phyloP scores from a whole-genome alignment of 2,329 filamentous ascomycete genomes.

The Huntiella moniliformis region DNA sequence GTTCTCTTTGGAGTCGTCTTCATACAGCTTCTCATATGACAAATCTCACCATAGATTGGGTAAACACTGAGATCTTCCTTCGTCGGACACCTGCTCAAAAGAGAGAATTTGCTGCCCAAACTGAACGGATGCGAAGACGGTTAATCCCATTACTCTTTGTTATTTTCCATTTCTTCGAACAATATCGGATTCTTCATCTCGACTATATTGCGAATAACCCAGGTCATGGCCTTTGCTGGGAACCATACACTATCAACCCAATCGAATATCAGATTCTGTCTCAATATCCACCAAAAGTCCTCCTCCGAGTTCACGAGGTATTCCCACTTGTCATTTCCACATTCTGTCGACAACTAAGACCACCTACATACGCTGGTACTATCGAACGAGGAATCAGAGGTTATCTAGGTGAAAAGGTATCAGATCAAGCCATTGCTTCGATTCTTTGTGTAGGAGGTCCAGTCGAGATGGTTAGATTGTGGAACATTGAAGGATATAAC shows the following conservation, averaged over 20 bases:
- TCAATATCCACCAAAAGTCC: constrained; percentile 45
- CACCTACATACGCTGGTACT: constrained; percentile 44
- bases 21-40: constrained; percentile 46
- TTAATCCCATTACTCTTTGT: constrained; percentile 46
- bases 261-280: constrained; percentile 43
- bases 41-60: constrained; percentile 43
- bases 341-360: constrained; percentile 41
- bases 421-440: constrained; percentile 43
- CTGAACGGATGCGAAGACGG: constrained; percentile 44
- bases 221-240: constrained; percentile 30
- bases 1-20: constrained; percentile 45
- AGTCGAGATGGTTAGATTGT: constrained; percentile 42
- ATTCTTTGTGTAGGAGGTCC: constrained; percentile 42
- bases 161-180: constrained; percentile 50
- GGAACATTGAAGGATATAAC: constrained; percentile 50
- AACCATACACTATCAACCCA: constrained; percentile 41
- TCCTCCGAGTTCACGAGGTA: constrained; percentile 43
- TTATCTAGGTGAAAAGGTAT: constrained; percentile 42
- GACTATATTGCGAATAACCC: constrained; percentile 34
- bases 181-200: constrained; percentile 39
- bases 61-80: constrained; percentile 46
- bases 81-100: constrained; percentile 35
- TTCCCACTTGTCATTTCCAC: constrained; percentile 47
- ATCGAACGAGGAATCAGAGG: constrained; percentile 44
- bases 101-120: constrained; percentile 39